Conservation (phyloP, 2,329 filamentous ascomycete genomes). For the Ceratocystis albifundus region DNA sequence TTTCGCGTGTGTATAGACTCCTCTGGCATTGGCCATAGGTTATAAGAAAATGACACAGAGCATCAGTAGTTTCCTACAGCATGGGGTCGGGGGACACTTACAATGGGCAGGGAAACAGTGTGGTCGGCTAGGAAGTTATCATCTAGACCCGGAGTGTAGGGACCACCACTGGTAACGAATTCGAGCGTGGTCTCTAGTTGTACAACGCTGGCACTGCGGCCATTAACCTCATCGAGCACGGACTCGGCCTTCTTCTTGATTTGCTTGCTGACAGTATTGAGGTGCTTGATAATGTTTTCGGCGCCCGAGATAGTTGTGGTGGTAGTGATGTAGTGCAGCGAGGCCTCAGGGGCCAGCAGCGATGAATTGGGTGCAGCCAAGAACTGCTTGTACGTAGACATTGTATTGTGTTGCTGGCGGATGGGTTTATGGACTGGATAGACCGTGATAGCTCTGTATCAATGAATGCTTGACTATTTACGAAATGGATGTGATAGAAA, state of each 20-base stretch:
- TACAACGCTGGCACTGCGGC: conserved; percentile 59
- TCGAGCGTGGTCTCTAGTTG: conserved; percentile 76
- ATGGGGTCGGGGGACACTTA: conserved; percentile 37
- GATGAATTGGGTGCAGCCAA: conserved; percentile 54
- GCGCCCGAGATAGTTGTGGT: conserved; percentile 61
- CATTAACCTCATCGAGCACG: conserved; percentile 62
- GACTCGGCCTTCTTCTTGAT: conserved; percentile 76
- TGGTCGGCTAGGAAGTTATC: conserved; percentile 88
- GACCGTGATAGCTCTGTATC: neutral
- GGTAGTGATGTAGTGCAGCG: conserved; percentile 82
- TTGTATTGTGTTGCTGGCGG: conserved; percentile 9
- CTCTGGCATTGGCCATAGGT: neutral
- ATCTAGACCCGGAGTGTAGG: conserved; percentile 78
- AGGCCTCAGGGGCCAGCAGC: conserved; percentile 52
- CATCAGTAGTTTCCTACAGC: neutral
- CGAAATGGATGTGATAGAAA: too few species aligned
- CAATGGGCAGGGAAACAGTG: conserved; percentile 66
- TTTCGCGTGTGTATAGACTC: neutral
- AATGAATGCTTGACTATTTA: too few species aligned
- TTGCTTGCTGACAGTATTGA: conserved; percentile 57
- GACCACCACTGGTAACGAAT: conserved; percentile 68
- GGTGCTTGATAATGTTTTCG: conserved; percentile 70
- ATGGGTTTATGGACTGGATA: neutral
- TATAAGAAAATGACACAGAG: neutral
- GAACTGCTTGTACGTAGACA: conserved; percentile 55